Percentiles rank a stretch among this genome's conserved stretches.
These are phyloP conservation scores for Sporisorium iseilematis-ciliati DNA, from an alignment of 1,284 basidiomycete species.

Conservation along the genomic window DNA sequence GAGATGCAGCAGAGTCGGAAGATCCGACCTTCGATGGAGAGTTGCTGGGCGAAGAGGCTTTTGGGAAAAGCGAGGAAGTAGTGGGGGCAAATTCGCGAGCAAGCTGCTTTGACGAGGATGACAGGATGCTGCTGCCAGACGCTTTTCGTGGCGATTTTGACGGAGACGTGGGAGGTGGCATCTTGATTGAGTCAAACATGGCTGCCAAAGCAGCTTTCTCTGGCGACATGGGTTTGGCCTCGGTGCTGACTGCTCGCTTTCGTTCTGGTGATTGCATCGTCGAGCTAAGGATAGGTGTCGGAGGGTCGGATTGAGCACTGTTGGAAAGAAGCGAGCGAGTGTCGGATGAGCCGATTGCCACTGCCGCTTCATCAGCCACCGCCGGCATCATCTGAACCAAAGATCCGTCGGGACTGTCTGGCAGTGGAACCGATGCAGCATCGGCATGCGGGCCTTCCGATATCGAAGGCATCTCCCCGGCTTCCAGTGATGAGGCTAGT, in stretches of 20 bases:
- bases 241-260: constrained; percentile 1
- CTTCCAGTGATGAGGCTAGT: too few relatives aligned
- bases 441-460: background rate
- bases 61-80: constrained; percentile 12
- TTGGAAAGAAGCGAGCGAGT: background rate
- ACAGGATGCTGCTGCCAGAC: constrained; percentile 21
- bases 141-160: constrained; percentile 45
- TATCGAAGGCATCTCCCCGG: background rate
- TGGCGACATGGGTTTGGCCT: constrained; percentile 48
- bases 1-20: constrained; percentile 26
- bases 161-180: constrained; percentile 43
- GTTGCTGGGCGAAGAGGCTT: constrained; percentile 6
- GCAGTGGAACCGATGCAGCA: constrained; percentile 24
- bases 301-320: background rate
- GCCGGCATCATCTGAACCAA: background rate
- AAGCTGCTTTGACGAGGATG: constrained; percentile 24
- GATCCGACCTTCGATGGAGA: constrained; percentile 30
- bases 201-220: constrained; percentile 46
- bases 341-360: background rate
- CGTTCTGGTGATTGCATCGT: constrained; percentile 19
- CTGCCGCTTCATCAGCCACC: background rate
- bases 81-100: constrained; percentile 5
- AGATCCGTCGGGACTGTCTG: constrained; percentile 23
- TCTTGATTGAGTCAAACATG: constrained; percentile 49
- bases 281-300: background rate